These are phyloP conservation scores for Kwoniella mangroviensis DNA, from an alignment of 768 basidiomycete genomes.

Conservation along the genomic window DNA sequence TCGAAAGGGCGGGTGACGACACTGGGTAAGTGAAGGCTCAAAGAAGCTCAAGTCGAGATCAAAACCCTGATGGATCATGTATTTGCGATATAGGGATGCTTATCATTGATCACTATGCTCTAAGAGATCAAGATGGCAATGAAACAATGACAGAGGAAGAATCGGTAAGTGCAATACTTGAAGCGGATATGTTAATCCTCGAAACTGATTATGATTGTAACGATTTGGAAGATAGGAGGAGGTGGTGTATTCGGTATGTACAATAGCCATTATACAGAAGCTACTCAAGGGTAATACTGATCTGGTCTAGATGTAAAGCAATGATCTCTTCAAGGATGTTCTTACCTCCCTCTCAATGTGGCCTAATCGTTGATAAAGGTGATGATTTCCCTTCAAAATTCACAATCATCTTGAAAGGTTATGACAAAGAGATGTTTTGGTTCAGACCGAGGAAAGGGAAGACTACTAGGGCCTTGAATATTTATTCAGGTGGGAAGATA, in stretches of 20 bases:
- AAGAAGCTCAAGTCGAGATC: neutral
- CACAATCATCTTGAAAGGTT: slow-evolving; percentile 13
- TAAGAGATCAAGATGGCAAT: slow-evolving; percentile 26
- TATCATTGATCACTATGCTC: slow-evolving; percentile 51
- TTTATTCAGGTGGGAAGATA: slow-evolving; percentile 41
- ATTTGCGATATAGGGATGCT: slow-evolving; percentile 43
- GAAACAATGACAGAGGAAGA: slow-evolving; percentile 30
- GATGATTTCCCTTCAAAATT: slow-evolving; percentile 42
- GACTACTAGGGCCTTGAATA: slow-evolving; percentile 50
- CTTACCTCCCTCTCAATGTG: slow-evolving; percentile 38
- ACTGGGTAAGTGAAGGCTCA: slow-evolving; percentile 26
- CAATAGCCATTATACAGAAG: neutral
- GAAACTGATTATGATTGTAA: too few species aligned
- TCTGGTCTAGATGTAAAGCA: slow-evolving; percentile 21
- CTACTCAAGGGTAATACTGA: neutral
- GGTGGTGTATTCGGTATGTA: slow-evolving; percentile 47
- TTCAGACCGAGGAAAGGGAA: slow-evolving; percentile 31
- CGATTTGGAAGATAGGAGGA: slow-evolving; percentile 43
- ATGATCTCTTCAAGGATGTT: slow-evolving; percentile 47
- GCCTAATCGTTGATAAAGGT: slow-evolving; percentile 44
- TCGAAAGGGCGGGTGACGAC: slow-evolving; percentile 32
- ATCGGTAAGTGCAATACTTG: slow-evolving; percentile 23
- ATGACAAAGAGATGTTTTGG: slow-evolving; percentile 43
- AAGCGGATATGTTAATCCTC: neutral
- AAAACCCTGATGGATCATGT: neutral